Base-by-base conservation (phyloP, 2,329 filamentous ascomycete genomes). In the Seiridium unicorne region DNA sequence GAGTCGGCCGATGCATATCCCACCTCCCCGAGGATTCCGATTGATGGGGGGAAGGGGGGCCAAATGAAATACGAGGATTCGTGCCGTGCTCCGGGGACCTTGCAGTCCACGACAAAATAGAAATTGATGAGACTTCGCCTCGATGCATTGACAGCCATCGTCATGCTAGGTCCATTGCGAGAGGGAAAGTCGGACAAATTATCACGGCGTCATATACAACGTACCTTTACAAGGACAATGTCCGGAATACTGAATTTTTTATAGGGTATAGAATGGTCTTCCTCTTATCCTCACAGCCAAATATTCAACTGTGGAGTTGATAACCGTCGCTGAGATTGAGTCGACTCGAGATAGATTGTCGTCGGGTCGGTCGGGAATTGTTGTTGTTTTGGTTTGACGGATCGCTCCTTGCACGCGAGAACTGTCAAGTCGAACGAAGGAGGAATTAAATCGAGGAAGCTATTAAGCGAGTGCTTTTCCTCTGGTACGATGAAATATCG, bases 371-470 rank as follows among this genome's bases (percentile, higher is more conserved):
- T 57, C 56, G 58, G 61, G 57, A 60, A 36, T 32, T 51, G 47
- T 48, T 55, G 60, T 38, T 59, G 46, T 55, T 40, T 44, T 53
- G 48, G 11, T 55, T 60, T 60, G 40, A 47, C 60, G 36, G 63
- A 40, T 59, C 57, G 32, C 57, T 59, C 47, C 57, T 59, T 54
- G 47, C 7, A 42, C 49, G 56, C 42, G 40, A 55, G 38, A 48
- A 57, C n/a, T 55, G 36, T 26, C 55, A 13, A 40, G 32, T 47
- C 40, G 44, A 51, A 51, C 35, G 57, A 51, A 60, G 44, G 62
- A 65, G 62, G 55, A 70, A 73, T 73, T 73, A 73, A 73, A 72
- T 65, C 58, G 63, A 71, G 70, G 72, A 73, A 73, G 69, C 64
- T 67, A 67, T 66, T 64, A 65, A 72, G 68, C 70, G 70, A 72